Evolutionary conservation across 2,329 filamentous ascomycete genomes (phyloP).

Genomic region (Beauveria brongniartii): DNA sequence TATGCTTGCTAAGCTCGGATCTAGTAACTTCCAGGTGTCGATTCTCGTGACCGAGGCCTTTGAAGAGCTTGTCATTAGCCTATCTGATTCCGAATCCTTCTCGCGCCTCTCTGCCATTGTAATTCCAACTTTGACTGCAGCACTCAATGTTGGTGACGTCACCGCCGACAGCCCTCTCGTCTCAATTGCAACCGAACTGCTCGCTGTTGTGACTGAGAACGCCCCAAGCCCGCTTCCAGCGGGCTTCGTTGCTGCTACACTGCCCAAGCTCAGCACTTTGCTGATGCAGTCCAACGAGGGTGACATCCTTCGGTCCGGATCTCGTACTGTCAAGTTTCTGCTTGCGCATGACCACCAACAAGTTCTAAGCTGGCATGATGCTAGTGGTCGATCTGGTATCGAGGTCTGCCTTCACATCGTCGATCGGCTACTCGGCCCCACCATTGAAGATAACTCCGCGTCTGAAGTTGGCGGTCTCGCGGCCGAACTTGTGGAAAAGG

Average conservation of each 20-base stretch:
- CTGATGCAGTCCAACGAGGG: conserved; percentile 80
- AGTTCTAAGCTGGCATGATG: conserved; percentile 78
- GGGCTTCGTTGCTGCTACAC: conserved; percentile 74
- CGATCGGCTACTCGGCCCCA: conserved; percentile 75
- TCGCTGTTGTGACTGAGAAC: conserved; percentile 73
- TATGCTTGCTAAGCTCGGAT: conserved; percentile 78
- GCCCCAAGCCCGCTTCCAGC: conserved; percentile 77
- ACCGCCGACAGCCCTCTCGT: conserved; percentile 80
- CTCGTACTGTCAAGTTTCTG: conserved; percentile 80
- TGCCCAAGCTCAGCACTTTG: conserved; percentile 80
- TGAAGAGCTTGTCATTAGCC: conserved; percentile 69
- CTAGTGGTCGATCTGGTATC: conserved; percentile 70
- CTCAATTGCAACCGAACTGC: conserved; percentile 77
- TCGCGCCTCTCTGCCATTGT: conserved; percentile 75
- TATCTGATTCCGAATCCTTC: conserved; percentile 64
- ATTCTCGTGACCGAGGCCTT: conserved; percentile 85
- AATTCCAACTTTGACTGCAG: conserved; percentile 76
- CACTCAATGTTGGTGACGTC: conserved; percentile 79
- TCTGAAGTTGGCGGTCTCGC: conserved; percentile 94
- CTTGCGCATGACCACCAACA: conserved; percentile 85
- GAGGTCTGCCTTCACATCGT: conserved; percentile 88
- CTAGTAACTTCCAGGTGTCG: conserved; percentile 83
- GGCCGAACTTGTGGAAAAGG: conserved; percentile 91
- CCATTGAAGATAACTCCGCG: conserved; percentile 85
- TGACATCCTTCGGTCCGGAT: conserved; percentile 79